These are phyloP conservation scores for Phyllosticta citribraziliensis DNA, from an alignment of 2,329 filamentous ascomycete species.

Conservation along the genomic window DNA sequence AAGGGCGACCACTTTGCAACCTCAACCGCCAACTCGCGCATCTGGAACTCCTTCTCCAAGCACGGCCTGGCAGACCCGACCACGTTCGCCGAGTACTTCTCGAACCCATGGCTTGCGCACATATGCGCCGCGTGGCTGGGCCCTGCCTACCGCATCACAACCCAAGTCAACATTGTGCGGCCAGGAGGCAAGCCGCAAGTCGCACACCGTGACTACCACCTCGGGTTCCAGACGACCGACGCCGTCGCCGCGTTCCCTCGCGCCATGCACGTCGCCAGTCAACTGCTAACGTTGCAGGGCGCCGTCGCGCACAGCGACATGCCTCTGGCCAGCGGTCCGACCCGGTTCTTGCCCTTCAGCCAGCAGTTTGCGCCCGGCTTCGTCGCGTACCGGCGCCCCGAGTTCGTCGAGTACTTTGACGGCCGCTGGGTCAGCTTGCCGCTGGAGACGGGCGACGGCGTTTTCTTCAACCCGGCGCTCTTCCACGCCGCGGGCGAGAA, in stretches of 20 bases:
- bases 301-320: slow-evolving; percentile 54
- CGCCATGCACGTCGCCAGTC: slow-evolving; percentile 44
- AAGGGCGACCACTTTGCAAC: slow-evolving; percentile 54
- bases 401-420: slow-evolving; percentile 47
- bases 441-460: slow-evolving; percentile 46
- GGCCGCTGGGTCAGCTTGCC: slow-evolving; percentile 44
- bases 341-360: slow-evolving; percentile 51
- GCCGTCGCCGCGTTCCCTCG: slow-evolving; percentile 40
- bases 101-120: slow-evolving; percentile 47
- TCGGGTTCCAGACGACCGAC: slow-evolving; percentile 49
- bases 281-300: slow-evolving; percentile 52
- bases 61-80: slow-evolving; percentile 43
- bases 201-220: slow-evolving; percentile 53
- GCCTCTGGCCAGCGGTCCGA: slow-evolving; percentile 49
- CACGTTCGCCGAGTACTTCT: slow-evolving; percentile 49
- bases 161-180: slow-evolving; percentile 54
- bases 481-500: slow-evolving; percentile 56
- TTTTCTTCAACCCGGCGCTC: slow-evolving; percentile 56
- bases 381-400: slow-evolving; percentile 44
- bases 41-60: slow-evolving; percentile 59
- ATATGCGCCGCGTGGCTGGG: slow-evolving; percentile 50
- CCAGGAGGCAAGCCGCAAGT: slow-evolving; percentile 50
- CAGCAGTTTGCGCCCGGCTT: slow-evolving; percentile 49
- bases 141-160: slow-evolving; percentile 49
- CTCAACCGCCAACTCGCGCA: slow-evolving; percentile 47